Conservation (phyloP, 2,329 filamentous ascomycete species). For the Penicillium sp. region DNA sequence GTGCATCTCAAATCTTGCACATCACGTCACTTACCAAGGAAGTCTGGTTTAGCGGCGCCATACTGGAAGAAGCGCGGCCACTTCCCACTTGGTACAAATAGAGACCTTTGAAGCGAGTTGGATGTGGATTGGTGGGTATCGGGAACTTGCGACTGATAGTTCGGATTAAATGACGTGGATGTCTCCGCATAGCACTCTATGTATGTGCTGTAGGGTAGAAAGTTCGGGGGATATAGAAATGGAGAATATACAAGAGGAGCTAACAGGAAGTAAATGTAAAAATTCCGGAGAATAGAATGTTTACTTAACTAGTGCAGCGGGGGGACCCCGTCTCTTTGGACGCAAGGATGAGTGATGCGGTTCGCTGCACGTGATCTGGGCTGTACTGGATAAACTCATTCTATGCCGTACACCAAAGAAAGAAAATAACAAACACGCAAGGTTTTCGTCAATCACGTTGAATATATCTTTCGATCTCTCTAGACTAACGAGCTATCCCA, state of each 20-base stretch:
- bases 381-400: not conserved
- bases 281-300: not conserved
- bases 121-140: not conserved
- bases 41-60: conserved; percentile 1
- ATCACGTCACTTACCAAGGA: conserved; percentile 1
- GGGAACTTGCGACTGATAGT: not conserved
- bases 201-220: not conserved
- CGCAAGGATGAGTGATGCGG: not conserved
- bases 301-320: not conserved
- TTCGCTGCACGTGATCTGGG: not conserved
- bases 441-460: too few relatives aligned
- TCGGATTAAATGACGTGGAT: not conserved
- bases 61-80: not conserved
- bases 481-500: too few relatives aligned
- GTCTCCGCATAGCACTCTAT: not conserved
- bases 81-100: not conserved
- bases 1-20: not conserved
- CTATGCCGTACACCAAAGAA: too few relatives aligned
- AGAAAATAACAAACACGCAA: too few relatives aligned
- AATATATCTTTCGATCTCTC: too few relatives aligned
- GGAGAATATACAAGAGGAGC: not conserved
- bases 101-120: not conserved
- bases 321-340: not conserved
- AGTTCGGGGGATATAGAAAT: not conserved
- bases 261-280: not conserved